Conservation (phyloP, 176 grass and related monocot species). For the Dendrocalamus sinicus region DNA sequence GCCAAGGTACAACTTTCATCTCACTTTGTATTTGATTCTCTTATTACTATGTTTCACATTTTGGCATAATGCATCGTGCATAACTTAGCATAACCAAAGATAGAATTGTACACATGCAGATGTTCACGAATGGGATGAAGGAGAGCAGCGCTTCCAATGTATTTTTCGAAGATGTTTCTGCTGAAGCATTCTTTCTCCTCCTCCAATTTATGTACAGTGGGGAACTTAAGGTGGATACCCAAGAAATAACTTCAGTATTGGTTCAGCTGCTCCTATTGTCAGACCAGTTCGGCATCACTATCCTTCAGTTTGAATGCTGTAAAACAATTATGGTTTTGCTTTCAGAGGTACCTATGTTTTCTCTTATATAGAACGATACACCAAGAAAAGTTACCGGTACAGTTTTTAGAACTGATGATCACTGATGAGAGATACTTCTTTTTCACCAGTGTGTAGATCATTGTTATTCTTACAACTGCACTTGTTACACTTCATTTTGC, state of each 20-base stretch:
- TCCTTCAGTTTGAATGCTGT: slow-evolving; percentile 89
- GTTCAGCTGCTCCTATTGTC: slow-evolving; percentile 75
- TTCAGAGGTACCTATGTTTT: slow-evolving; percentile 71
- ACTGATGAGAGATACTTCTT: not conserved
- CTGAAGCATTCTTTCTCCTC: slow-evolving; percentile 74
- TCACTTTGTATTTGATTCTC: not conserved
- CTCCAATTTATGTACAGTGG: slow-evolving; percentile 87
- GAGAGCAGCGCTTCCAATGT: slow-evolving; percentile 76
- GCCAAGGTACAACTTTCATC: slow-evolving; percentile 65
- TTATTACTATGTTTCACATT: slow-evolving; percentile 8
- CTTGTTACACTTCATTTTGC: slow-evolving; percentile 7
- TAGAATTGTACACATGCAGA: slow-evolving; percentile 53
- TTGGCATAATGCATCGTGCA: slow-evolving; percentile 14
- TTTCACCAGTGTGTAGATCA: slow-evolving; percentile 14
- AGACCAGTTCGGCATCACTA: slow-evolving; percentile 76
- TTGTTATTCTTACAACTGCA: slow-evolving; percentile 6
- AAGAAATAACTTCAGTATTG: slow-evolving; percentile 55
- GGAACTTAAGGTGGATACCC: slow-evolving; percentile 58
- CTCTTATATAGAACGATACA: slow-evolving; percentile 31
- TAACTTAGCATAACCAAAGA: slow-evolving; percentile 24
- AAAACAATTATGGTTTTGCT: slow-evolving; percentile 78
- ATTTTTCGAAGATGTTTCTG: slow-evolving; percentile 66
- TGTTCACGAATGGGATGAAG: slow-evolving; percentile 98
- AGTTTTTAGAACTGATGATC: slow-evolving; percentile 9
- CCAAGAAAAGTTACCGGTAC: slow-evolving; percentile 19